Evolutionary conservation across 2,329 filamentous ascomycete genomes (phyloP).

Genomic region (Epichloe hybrida): DNA sequence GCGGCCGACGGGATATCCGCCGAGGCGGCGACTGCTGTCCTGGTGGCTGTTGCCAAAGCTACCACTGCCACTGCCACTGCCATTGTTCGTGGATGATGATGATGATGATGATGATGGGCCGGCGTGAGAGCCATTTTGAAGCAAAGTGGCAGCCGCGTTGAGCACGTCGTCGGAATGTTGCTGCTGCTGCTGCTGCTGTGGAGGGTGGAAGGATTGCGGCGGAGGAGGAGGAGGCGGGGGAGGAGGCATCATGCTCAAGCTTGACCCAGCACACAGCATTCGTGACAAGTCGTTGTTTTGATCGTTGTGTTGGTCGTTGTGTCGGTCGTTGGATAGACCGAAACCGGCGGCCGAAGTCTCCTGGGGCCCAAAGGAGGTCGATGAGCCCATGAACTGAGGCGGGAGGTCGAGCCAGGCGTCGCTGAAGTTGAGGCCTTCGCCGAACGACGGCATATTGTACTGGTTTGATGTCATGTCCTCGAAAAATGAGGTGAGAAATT

Average conservation of each 20-base stretch:
- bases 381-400: slow-evolving; percentile 51
- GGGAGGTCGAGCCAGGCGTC: slow-evolving; percentile 46
- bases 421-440: slow-evolving; percentile 35
- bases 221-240: slow-evolving; percentile 18
- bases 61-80: slow-evolving; percentile 3
- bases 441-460: slow-evolving; percentile 35
- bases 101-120: neutral
- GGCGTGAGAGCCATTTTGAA: slow-evolving; percentile 28
- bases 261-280: slow-evolving; percentile 12
- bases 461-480: slow-evolving; percentile 38
- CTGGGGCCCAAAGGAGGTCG: slow-evolving; percentile 48
- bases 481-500: slow-evolving; percentile 44
- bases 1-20: slow-evolving; percentile 25
- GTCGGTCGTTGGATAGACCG: slow-evolving; percentile 8
- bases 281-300: slow-evolving; percentile 6
- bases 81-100: slow-evolving; percentile 3
- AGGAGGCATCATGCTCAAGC: slow-evolving; percentile 24
- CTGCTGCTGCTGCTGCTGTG: slow-evolving; percentile 14
- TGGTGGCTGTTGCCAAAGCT: slow-evolving; percentile 15
- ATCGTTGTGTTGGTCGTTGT: slow-evolving; percentile 4
- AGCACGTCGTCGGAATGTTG: slow-evolving; percentile 39
- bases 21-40: slow-evolving; percentile 11
- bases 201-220: neutral
- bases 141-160: slow-evolving; percentile 37
- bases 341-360: slow-evolving; percentile 9